Base-by-base conservation (phyloP, 257 asterid species). In the Cordia subcordata region DNA sequence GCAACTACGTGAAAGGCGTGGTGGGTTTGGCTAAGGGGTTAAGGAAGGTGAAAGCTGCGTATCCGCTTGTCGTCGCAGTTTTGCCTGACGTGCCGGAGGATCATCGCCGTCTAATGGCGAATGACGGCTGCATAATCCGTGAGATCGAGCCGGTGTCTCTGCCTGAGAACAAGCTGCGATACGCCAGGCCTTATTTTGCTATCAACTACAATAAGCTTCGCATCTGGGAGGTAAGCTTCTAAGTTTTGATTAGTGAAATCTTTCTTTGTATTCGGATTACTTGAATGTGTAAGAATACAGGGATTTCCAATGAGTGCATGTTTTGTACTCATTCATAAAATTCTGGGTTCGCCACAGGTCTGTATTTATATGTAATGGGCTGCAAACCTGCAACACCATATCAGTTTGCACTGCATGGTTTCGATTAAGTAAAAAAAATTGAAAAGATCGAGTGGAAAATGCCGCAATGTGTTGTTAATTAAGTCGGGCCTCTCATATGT, bases 201-300 rank as follows among this genome's bases (percentile, higher is more conserved):
- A 75, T 75, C 64, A 75, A 75, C 47, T 75, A 75, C 61, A 69
- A 73, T 64, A 75, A 75, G 54, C 80, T 75, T 45, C 73, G 77
- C 9, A 61, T 72, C 13, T 72, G 77, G 77, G 72, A 66, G 72
- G 77, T 71, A 49, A 3, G 9, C 0, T 13, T 8, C 4, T 42
- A 13, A 0, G 3, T 15, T 8, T 22, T 8, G 13, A 15, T 20
- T 49, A 8, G n/a, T n/a, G n/a, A n/a, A n/a, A n/a, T n/a, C n/a
- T n/a, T n/a, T n/a, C 13, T 55, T 4, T 0, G 0, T 15, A 4
- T 13, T 47, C 1, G 4, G 2, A 27, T 16, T 12, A 11, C 16
- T 62, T 33, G 33, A 14, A 21, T 46, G 53, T n/a, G n/a, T n/a
- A n/a, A n/a, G n/a, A n/a, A n/a, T n/a, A n/a, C n/a, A n/a, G n/a